Evolutionary conservation across 768 basidiomycete species (phyloP), one percentile per base, ranked within the genome.

Genomic region (Candolleomyces aberdarensis): DNA sequence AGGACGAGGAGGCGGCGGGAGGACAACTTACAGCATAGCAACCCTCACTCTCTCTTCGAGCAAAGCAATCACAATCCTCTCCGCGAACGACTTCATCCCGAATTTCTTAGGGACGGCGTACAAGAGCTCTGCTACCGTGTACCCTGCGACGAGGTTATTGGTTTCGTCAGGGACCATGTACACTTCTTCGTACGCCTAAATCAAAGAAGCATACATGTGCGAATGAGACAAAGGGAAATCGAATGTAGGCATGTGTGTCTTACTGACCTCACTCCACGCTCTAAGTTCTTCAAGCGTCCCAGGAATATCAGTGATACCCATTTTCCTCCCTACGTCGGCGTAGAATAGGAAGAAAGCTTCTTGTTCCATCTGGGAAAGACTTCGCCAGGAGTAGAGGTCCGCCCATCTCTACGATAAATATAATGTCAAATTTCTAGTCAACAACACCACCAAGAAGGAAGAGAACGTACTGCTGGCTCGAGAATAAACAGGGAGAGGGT

Each of bases 301-400:
- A 1, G 82, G 83, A 44, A 84, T 80, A 63, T 78, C 75, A 49
- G 70, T 63, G 53, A 84, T 83, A 6, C 73, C 70, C 82, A 84
- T 83, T 52, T 75, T 69, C 44, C 66, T 65, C 4, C 82, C 82
- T 14, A 83, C 74, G 62, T 82, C 81, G 0, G 50, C 47, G 81
- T 82, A 84, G 62, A 76, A 78, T 1, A 77, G 67, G 58, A 71
- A 82, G 29, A 66, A 73, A 9, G 81, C 78, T 51, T 82, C 70
- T 19, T 69, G 61, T 63, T 84, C 83, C 17, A 84, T 66, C 26
- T 72, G 71, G 20, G 81, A 82, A 17, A 79, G 68, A 3, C 67
- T 41, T 7, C 82, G 72, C 81, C 81, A 83, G 1, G 80, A 65
- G 19, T 60, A 64, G 47, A 36, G 49, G 39, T 44, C 54, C 26